phyloP scores from a whole-genome alignment of 176 grass and related monocot species.

The Ananas comosus region DNA sequence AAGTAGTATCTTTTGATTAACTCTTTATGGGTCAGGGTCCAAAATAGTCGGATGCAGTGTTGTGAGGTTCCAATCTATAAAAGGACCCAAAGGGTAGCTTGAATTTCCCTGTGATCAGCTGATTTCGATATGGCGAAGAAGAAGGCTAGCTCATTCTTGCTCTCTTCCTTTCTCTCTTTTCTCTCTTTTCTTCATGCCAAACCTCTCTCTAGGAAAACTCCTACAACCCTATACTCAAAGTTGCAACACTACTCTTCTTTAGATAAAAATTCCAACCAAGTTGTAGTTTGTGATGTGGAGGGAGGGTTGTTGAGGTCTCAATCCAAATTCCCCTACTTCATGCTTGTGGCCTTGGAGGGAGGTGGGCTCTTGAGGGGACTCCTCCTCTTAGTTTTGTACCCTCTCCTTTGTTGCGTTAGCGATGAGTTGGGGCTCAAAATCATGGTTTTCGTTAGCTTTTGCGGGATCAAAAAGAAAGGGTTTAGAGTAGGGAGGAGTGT shows the following conservation, averaged over 20 bases:
- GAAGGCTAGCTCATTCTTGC: neutral
- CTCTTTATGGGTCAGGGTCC: too few species aligned
- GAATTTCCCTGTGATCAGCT: too few species aligned
- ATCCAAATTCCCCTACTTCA: conserved; percentile 73
- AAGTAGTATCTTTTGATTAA: too few species aligned
- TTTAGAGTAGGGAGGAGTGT: conserved; percentile 44
- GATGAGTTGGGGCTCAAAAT: conserved; percentile 19
- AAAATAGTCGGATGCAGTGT: too few species aligned
- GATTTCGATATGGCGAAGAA: neutral
- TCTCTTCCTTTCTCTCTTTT: neutral
- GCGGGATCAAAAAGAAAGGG: conserved; percentile 39
- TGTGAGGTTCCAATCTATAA: too few species aligned
- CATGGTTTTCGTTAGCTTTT: conserved; percentile 50
- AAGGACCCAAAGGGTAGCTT: too few species aligned
- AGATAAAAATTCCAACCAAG: neutral
- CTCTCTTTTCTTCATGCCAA: neutral
- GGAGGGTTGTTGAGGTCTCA: conserved; percentile 41
- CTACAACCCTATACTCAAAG: neutral
- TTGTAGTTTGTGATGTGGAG: conserved; percentile 42
- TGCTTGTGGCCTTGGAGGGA: conserved; percentile 74
- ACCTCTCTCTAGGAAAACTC: neutral
- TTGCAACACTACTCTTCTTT: neutral
- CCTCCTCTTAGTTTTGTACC: conserved; percentile 49
- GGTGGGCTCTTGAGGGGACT: conserved; percentile 49
- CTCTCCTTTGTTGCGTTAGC: conserved; percentile 30